A percentile compares a stretch with the other conserved stretches of the same genome.
Conservation (phyloP, 2,329 filamentous ascomycete species). For the Myriosclerotinia curreyana region DNA sequence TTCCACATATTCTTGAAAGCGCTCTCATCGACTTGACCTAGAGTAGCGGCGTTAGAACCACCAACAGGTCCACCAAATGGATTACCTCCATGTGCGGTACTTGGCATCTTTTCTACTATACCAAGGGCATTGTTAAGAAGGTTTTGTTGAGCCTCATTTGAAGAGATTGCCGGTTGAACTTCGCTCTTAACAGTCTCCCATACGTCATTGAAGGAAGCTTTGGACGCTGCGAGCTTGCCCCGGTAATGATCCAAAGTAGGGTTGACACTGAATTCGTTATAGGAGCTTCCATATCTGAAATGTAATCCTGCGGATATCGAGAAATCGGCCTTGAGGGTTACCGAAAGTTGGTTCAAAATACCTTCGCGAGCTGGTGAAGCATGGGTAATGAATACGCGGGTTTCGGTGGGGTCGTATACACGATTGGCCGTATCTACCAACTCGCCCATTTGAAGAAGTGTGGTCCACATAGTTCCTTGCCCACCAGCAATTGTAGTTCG, state of each 20-base stretch:
- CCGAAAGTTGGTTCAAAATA: slow-evolving; percentile 94
- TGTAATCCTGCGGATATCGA: slow-evolving; percentile 96
- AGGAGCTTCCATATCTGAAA: slow-evolving; percentile 98
- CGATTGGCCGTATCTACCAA: slow-evolving; percentile 96
- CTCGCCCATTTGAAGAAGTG: slow-evolving; percentile 95
- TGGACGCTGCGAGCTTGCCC: slow-evolving; percentile 95
- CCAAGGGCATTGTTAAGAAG: slow-evolving; percentile 86
- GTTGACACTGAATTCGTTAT: slow-evolving; percentile 99
- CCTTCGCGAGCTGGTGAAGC: slow-evolving; percentile 95
- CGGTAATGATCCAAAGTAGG: slow-evolving; percentile 97
- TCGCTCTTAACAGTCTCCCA: slow-evolving; percentile 98
- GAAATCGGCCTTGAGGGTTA: slow-evolving; percentile 96
- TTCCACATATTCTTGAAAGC: slow-evolving; percentile 99
- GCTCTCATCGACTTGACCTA: slow-evolving; percentile 93
- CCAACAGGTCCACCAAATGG: slow-evolving; percentile 86
- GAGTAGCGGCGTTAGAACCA: slow-evolving; percentile 60
- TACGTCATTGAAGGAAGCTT: slow-evolving; percentile 97
- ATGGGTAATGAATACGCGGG: slow-evolving; percentile 93
- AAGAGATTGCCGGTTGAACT: slow-evolving; percentile 88
- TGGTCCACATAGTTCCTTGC: slow-evolving; percentile 99
- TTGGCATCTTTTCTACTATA: slow-evolving; percentile 97
- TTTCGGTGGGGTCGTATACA: slow-evolving; percentile 97
- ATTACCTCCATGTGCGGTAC: slow-evolving; percentile 89
- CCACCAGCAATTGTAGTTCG: slow-evolving; percentile 97
- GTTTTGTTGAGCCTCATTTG: slow-evolving; percentile 92